Evolutionary conservation across 78 protist species (phyloP).

Genomic region (Polysphondylium violaceum): DNA sequence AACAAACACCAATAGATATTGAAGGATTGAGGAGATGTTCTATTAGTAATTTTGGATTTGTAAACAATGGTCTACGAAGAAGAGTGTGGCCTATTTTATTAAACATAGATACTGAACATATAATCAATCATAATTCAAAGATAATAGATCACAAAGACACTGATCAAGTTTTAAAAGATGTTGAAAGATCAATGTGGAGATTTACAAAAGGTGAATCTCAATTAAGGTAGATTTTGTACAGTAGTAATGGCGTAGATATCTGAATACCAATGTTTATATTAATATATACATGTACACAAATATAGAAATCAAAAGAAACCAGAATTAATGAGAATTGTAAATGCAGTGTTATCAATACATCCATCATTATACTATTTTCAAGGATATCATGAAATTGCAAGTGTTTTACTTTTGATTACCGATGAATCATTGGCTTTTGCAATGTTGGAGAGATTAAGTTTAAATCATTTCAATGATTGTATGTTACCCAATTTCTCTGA

Average conservation of each 20-base stretch:
- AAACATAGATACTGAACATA: constrained; percentile 20
- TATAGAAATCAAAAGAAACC: constrained; percentile 49
- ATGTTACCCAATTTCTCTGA: constrained; percentile 54
- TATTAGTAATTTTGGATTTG: constrained; percentile 55
- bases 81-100: constrained; percentile 58
- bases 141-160: constrained; percentile 65
- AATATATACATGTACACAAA: neutral
- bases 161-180: constrained; percentile 84
- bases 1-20: constrained; percentile 27
- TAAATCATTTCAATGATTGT: constrained; percentile 61
- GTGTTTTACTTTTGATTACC: constrained; percentile 63
- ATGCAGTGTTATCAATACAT: constrained; percentile 47
- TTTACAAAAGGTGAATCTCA: constrained; percentile 76
- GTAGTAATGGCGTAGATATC: neutral
- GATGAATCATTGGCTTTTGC: constrained; percentile 64
- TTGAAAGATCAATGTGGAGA: constrained; percentile 82
- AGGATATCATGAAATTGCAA: constrained; percentile 80
- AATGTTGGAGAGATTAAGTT: constrained; percentile 68
- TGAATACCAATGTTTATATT: neutral
- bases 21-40: constrained; percentile 55
- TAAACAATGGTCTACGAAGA: constrained; percentile 25
- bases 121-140: constrained; percentile 7
- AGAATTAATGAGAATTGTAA: constrained; percentile 72
- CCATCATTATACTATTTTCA: constrained; percentile 65
- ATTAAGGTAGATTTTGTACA: constrained; percentile 35